Evolutionary conservation across 228 moss, liverwort and hornwort species (phyloP), one percentile per base, ranked within the genome.

Genomic region (Sphagnum fallax): DNA sequence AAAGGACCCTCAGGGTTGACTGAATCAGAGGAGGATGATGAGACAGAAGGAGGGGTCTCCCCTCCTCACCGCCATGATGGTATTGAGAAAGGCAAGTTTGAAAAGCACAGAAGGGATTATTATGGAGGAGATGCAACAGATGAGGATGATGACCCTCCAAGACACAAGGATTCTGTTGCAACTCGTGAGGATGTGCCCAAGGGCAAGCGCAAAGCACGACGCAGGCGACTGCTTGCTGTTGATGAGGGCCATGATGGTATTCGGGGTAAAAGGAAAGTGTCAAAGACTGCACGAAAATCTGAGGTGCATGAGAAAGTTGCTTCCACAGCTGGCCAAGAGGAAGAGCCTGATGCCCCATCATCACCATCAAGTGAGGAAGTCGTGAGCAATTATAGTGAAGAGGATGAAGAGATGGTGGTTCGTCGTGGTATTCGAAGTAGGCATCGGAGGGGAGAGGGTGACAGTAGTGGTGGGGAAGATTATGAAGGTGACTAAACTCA

Each of bases 331-430:
- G 77, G 64, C 62, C 81, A 77, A 60, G 80, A 84, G 58, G 84
- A 84, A 49, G 85, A 85, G 61, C 67, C 64, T 52, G 85, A 85
- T 53, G 76, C 72, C 51, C 63, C 76, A 49, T 78, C 81, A 73
- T 86, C 85, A 11, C 82, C 82, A 8, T 86, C 85, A 10, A 86
- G 85, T 71, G 85, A 86, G 61, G 85, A 86, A 13, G 85, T 77
- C 49, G 85, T 80, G 4, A 86, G 85, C 49, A 86, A 86, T 75
- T 86, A 79, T 65, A 86, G 85, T 66, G 82, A 82, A 59, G 85
- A 86, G 64, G 85, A 86, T 68, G 85, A 86, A 77, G 85, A 86
- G 67, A 86, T 86, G 85, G 85, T 82, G n/a, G 85, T 82, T 18
- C 85, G 76, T 72, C 82, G 82, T 32, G 85, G 82, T 47, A 77